Conservation (phyloP, 352 stramenopile genomes). For the Globisporangium carolinianum region DNA sequence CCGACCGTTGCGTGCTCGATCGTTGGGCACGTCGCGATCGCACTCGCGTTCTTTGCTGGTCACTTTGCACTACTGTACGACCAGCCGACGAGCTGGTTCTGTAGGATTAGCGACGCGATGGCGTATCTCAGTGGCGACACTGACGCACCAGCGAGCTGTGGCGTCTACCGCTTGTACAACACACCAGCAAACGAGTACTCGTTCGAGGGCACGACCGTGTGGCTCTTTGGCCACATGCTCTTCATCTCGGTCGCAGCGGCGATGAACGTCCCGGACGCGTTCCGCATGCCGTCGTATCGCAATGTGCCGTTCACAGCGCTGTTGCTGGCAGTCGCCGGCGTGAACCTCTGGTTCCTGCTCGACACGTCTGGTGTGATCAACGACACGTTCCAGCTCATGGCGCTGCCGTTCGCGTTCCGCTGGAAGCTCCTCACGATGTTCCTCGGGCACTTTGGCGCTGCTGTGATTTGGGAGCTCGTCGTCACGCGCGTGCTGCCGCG, state of each 20-base stretch:
- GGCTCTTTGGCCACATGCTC: conserved; percentile 72
- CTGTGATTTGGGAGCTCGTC: conserved; percentile 19
- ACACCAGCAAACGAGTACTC: conserved; percentile 37
- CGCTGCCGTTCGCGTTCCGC: conserved; percentile 25
- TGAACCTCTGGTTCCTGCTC: conserved; percentile 52
- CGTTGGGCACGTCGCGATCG: conserved; percentile 36
- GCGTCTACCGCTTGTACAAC: conserved; percentile 16
- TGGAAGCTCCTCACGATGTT: conserved; percentile 40
- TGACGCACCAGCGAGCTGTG: not conserved
- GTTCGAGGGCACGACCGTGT: conserved; percentile 72
- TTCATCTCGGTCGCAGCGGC: conserved; percentile 68
- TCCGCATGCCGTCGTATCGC: conserved; percentile 45
- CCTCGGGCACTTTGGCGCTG: conserved; percentile 20
- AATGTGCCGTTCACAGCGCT: conserved; percentile 44
- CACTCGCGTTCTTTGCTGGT: conserved; percentile 31
- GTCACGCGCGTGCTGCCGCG: conserved; percentile 14
- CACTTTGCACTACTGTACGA: conserved; percentile 19
- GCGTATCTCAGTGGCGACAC: not conserved
- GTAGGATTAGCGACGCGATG: conserved; percentile 20
- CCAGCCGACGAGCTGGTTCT: conserved; percentile 29
- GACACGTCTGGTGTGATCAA: conserved; percentile 28
- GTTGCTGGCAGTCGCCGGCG: conserved; percentile 16
- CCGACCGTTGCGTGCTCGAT: conserved; percentile 35
- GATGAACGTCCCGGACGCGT: conserved; percentile 61
- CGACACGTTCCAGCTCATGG: conserved; percentile 37